These are phyloP conservation scores for Hypholoma sublateritium DNA, from an alignment of 768 basidiomycete species.

Conservation along the genomic window DNA sequence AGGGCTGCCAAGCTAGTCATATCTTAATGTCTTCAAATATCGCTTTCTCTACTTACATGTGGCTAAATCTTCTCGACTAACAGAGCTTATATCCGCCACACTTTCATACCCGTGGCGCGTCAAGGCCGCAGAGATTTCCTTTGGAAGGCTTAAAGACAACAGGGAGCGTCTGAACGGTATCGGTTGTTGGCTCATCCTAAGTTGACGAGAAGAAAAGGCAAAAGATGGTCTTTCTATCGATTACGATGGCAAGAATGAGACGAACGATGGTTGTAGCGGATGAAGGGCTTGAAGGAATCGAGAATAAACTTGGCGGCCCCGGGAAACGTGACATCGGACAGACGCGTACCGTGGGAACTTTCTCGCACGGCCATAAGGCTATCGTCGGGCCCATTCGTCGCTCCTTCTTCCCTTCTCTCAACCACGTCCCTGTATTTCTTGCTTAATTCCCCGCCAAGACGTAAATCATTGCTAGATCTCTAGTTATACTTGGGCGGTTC, in stretches of 20 bases:
- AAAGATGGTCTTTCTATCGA: background rate
- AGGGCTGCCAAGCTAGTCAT: slow-evolving; percentile 40
- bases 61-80: slow-evolving; percentile 46
- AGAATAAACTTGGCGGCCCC: too few relatives aligned
- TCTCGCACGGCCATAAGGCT: background rate
- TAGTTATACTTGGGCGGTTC: slow-evolving; percentile 3
- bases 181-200: background rate
- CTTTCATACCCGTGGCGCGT: slow-evolving; percentile 58
- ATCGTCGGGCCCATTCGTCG: too few relatives aligned
- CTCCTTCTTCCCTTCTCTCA: slow-evolving; percentile 10
- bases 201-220: background rate
- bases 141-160: slow-evolving; percentile 46
- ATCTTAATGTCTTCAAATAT: background rate
- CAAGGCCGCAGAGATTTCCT: slow-evolving; percentile 44
- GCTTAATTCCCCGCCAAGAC: slow-evolving; percentile 7
- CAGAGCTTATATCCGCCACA: slow-evolving; percentile 46
- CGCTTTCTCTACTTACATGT: slow-evolving; percentile 36
- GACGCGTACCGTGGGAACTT: background rate
- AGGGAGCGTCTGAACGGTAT: slow-evolving; percentile 32
- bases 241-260: background rate
- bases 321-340: background rate
- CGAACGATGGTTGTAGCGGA: background rate
- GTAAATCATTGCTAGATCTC: background rate
- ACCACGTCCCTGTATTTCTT: slow-evolving; percentile 12
- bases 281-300: background rate